Evolutionary conservation across 306 rosid genomes (phyloP), one percentile per base, ranked within the genome.

Genomic region (Biancaea sappan): DNA sequence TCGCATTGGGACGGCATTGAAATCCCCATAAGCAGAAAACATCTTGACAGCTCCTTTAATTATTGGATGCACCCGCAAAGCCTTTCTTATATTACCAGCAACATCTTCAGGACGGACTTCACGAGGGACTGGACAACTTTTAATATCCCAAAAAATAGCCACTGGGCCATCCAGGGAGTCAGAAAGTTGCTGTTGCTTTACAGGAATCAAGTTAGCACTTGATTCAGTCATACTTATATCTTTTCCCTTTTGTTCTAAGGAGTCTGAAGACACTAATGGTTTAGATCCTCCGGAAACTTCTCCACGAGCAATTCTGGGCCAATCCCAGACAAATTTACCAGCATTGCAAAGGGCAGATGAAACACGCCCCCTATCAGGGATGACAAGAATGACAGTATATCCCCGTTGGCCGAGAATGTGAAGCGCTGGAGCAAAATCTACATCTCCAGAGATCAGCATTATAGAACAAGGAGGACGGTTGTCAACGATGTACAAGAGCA

Each of bases 361-460:
- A 82, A 92, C 93, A 22, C 96, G 96, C 31, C 87, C 90, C 66
- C 89, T 85, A 40, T 88, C 78, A 73, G 99, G 99, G 78, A 92
- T 82, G 61, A 88, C 97, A 31, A 92, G 95, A 82, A 94, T 86
- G 56, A 94, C 81, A 25, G 89, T 88, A 80, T 94, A 94, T 43
- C 99, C 98, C 41, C 97, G 92, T 70, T 94, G 97, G 41, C 99
- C 96, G 24, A 94, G 96, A 74, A 92, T 89, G 81, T 92, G 97
- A 67, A 94, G 96, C 4, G 97, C 93, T 1, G 97, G 96, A 61
- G 97, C 85, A 77, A 94, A 94, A 83, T 94, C 99, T 51, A 92
- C 92, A 54, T 94, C 99, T 40, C 97, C 93, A 9, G 97, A 92
- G 58, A 92, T 92, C 53, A 94, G 86, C 96, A 92, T 90, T 72